phyloP scores from a whole-genome alignment of 257 asterid species.

The Solanum bulbocastanum region DNA sequence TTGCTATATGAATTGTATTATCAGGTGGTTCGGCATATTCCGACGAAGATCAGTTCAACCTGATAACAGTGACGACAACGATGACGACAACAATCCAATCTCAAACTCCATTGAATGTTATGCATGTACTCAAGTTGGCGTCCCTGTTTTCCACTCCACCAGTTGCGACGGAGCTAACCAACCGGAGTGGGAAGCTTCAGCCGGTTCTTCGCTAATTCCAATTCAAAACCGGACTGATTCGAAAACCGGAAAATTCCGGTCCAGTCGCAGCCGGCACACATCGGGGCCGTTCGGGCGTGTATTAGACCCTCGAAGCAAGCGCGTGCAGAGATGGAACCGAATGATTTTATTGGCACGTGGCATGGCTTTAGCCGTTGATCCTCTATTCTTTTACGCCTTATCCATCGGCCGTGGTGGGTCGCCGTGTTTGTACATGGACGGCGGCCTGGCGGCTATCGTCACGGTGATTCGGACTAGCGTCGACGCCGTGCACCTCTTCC shows the following conservation, averaged over 20 bases:
- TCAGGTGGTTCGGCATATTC: constrained; percentile 67
- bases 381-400: constrained; percentile 74
- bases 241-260: constrained; percentile 7
- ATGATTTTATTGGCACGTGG: constrained; percentile 84
- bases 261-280: background rate
- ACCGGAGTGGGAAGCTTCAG: constrained; percentile 92
- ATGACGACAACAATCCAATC: constrained; percentile 13
- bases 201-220: constrained; percentile 78
- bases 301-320: constrained; percentile 77
- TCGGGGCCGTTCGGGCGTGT: constrained; percentile 32
- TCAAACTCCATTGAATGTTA: constrained; percentile 49
- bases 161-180: constrained; percentile 78
- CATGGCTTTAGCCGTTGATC: constrained; percentile 83
- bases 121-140: constrained; percentile 81
- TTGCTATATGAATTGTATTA: background rate
- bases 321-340: constrained; percentile 85
- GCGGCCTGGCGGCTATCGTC: constrained; percentile 49
- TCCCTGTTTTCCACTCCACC: constrained; percentile 89
- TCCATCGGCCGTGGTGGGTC: constrained; percentile 71
- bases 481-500: constrained; percentile 77
- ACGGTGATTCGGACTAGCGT: constrained; percentile 69
- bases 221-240: constrained; percentile 32
- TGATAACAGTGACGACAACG: constrained; percentile 21
- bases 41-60: constrained; percentile 33
- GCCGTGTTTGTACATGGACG: constrained; percentile 75